A percentile compares a stretch with the other conserved stretches of the same genome.
phyloP scores from a whole-genome alignment of 2,329 filamentous ascomycete genomes.

The Diplodia corticola region DNA sequence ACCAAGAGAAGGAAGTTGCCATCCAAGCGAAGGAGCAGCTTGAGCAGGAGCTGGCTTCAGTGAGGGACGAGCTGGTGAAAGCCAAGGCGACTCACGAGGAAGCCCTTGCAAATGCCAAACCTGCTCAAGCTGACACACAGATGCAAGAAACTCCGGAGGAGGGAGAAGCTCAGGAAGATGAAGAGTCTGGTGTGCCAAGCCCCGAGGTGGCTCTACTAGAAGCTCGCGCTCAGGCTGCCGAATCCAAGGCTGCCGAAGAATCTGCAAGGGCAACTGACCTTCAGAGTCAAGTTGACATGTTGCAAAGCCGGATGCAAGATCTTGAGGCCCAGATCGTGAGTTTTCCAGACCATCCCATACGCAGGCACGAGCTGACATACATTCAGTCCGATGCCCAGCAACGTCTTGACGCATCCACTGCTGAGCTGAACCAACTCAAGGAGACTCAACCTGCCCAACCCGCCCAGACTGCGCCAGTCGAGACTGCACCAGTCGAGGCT shows the following conservation, averaged over 20 bases:
- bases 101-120: slow-evolving; percentile 49
- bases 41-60: slow-evolving; percentile 28
- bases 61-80: slow-evolving; percentile 59
- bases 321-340: slow-evolving; percentile 61
- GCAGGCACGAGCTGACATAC: slow-evolving; percentile 24
- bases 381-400: slow-evolving; percentile 43
- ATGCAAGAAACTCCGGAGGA: slow-evolving; percentile 46
- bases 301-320: slow-evolving; percentile 62
- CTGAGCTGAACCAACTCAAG: slow-evolving; percentile 36
- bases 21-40: slow-evolving; percentile 43
- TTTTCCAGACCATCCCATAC: neutral
- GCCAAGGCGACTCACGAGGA: slow-evolving; percentile 66
- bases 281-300: slow-evolving; percentile 46
- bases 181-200: slow-evolving; percentile 17
- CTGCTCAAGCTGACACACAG: slow-evolving; percentile 27
- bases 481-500: neutral
- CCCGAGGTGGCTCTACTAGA: slow-evolving; percentile 34
- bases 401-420: slow-evolving; percentile 38
- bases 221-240: slow-evolving; percentile 38
- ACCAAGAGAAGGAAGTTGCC: slow-evolving; percentile 49
- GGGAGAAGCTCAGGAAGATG: slow-evolving; percentile 45
- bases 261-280: slow-evolving; percentile 39
- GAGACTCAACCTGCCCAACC: neutral
- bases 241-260: slow-evolving; percentile 43
- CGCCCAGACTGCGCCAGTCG: neutral